Percentiles rank a stretch among this genome's conserved stretches.
Conservation (phyloP, 176 grass and related monocot genomes). For the Oropetium thomaeum region DNA sequence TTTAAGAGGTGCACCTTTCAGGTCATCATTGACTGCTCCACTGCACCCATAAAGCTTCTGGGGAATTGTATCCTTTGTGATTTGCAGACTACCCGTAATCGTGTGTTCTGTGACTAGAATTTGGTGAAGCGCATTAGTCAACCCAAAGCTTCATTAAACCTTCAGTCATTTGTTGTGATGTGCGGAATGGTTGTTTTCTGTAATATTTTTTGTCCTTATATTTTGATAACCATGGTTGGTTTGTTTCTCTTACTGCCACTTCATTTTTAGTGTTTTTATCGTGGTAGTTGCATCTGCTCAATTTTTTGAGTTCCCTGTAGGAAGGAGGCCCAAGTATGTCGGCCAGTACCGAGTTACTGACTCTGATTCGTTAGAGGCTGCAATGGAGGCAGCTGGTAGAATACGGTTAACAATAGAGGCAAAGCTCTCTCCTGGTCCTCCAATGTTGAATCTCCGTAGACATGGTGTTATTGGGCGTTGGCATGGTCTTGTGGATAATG, state of each 20-base stretch:
- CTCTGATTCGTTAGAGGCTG: conserved; percentile 67
- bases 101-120: not conserved
- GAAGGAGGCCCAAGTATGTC: conserved; percentile 64
- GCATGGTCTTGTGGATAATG: conserved; percentile 75
- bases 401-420: conserved; percentile 71
- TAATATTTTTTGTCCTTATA: not conserved
- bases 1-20: not conserved
- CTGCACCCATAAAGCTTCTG: not conserved
- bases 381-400: conserved; percentile 95
- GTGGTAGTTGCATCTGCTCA: not conserved
- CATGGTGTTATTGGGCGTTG: conserved; percentile 75
- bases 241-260: no score
- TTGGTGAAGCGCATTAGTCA: not conserved
- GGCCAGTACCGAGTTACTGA: conserved; percentile 82
- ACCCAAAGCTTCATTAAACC: not conserved
- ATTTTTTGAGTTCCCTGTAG: conserved; percentile 46
- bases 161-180: not conserved
- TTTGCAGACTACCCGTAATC: not conserved
- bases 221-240: conserved; percentile 21
- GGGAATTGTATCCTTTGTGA: not conserved
- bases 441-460: conserved; percentile 82
- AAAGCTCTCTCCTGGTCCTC: conserved; percentile 97
- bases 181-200: not conserved
- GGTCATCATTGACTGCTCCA: not conserved
- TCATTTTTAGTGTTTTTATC: not conserved